Evolutionary conservation across 805 yeast species (phyloP).

Genomic region (Ogataea neopini): DNA sequence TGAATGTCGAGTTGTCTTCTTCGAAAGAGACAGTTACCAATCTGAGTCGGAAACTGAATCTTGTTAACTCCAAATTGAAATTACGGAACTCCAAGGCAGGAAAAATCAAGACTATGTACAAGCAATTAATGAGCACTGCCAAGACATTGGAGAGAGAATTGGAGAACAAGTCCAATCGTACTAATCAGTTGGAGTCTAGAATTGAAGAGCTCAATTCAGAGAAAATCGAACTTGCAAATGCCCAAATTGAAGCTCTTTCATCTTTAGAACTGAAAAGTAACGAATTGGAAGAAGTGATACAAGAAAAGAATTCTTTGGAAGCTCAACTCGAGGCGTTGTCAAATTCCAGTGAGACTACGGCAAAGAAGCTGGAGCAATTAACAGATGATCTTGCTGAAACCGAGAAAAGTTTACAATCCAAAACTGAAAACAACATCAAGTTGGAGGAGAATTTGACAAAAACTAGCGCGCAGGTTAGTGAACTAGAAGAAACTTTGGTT

Average conservation of each 20-base stretch:
- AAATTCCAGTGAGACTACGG: slow-evolving; percentile 2
- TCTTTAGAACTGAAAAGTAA: slow-evolving; percentile 25
- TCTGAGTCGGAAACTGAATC: slow-evolving; percentile 14
- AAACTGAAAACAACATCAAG: slow-evolving; percentile 7
- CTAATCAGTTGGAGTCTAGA: slow-evolving; percentile 18
- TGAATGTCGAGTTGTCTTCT: slow-evolving; percentile 21
- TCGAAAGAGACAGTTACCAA: slow-evolving; percentile 16
- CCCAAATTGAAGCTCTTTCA: slow-evolving; percentile 24
- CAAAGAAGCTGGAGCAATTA: slow-evolving; percentile 17
- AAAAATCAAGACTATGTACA: slow-evolving; percentile 20
- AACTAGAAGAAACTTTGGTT: slow-evolving; percentile 15
- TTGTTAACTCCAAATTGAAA: slow-evolving; percentile 14
- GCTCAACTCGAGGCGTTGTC: slow-evolving; percentile 7
- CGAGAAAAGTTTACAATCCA: slow-evolving; percentile 17
- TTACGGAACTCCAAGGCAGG: slow-evolving; percentile 21
- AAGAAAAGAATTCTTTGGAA: slow-evolving; percentile 12
- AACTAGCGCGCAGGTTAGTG: slow-evolving; percentile 13
- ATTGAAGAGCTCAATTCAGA: slow-evolving; percentile 29
- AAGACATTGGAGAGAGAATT: slow-evolving; percentile 21
- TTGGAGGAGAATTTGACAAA: slow-evolving; percentile 14
- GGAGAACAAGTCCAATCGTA: slow-evolving; percentile 9
- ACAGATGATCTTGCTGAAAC: slow-evolving; percentile 16
- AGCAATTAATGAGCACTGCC: slow-evolving; percentile 23
- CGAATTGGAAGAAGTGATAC: slow-evolving; percentile 19
- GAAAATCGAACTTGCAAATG: slow-evolving; percentile 18